Evolutionary conservation across 139 green algal species (phyloP).

Genomic region (Auxenochlorella pyrenoidosa): DNA sequence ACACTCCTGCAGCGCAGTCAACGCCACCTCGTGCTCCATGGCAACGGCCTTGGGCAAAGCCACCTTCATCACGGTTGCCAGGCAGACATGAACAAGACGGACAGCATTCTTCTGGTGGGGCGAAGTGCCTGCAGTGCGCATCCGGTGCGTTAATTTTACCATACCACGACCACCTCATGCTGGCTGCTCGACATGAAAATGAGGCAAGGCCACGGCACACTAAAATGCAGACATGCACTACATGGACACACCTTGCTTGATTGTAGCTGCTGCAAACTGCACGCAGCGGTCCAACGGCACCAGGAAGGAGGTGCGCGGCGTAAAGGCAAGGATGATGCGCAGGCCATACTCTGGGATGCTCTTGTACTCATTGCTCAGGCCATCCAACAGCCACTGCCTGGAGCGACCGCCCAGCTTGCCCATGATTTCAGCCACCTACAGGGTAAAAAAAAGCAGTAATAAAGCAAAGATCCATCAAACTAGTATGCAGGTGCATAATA

Average conservation of each 20-base stretch:
- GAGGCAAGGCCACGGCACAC: too few species aligned
- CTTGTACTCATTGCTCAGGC: conserved; percentile 80
- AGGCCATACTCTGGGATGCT: conserved; percentile 96
- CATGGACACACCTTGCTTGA: conserved; percentile 20
- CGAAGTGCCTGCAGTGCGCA: neutral
- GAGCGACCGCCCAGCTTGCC: conserved; percentile 97
- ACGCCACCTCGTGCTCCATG: neutral
- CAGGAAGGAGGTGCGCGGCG: conserved; percentile 90
- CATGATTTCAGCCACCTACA: conserved; percentile 82
- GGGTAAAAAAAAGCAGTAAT: too few species aligned
- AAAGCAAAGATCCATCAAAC: neutral
- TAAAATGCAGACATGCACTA: neutral
- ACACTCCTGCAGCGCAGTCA: conserved; percentile 16
- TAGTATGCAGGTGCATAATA: neutral
- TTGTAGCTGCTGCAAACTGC: conserved; percentile 31
- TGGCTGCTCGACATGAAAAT: too few species aligned
- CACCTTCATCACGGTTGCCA: conserved; percentile 75
- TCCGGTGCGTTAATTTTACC: neutral
- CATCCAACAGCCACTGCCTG: conserved; percentile 81
- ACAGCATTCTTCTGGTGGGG: conserved; percentile 16
- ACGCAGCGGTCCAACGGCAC: conserved; percentile 93
- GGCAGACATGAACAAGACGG: conserved; percentile 80
- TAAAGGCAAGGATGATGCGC: conserved; percentile 95
- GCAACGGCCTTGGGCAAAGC: neutral
- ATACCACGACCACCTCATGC: too few species aligned